Conservation (phyloP, 2,329 filamentous ascomycete species). For the Ophiostoma triangulosporum region DNA sequence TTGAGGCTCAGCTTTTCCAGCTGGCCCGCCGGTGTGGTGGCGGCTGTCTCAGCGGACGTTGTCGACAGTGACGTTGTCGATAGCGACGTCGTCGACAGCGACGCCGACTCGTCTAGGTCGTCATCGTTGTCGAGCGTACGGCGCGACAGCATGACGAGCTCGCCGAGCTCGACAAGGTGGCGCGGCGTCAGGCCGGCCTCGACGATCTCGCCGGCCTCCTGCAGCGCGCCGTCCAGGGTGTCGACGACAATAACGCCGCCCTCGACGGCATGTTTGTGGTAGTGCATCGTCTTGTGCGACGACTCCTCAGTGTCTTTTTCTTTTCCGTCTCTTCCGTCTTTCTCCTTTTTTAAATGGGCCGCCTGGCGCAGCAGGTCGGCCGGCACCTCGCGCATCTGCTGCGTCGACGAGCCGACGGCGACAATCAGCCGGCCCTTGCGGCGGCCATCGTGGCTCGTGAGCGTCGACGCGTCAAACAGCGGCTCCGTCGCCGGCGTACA, state of each 20-base stretch:
- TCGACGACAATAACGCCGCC: conserved; percentile 58
- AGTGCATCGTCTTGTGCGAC: conserved; percentile 33
- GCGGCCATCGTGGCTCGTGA: conserved; percentile 58
- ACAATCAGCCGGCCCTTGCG: conserved; percentile 59
- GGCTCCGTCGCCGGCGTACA: conserved; percentile 66
- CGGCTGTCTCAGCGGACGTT: neutral
- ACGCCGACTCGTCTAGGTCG: neutral
- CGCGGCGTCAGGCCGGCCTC: conserved; percentile 58
- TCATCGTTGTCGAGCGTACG: conserved; percentile 25
- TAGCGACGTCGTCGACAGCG: neutral
- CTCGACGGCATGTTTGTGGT: conserved; percentile 52
- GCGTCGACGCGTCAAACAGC: conserved; percentile 58
- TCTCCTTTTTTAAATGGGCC: conserved; percentile 19
- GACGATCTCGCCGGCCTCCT: conserved; percentile 78
- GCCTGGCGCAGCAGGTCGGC: conserved; percentile 59
- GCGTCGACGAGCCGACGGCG: conserved; percentile 55
- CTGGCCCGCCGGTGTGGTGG: conserved; percentile 2
- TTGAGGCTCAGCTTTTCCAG: conserved; percentile 10
- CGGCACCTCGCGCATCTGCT: conserved; percentile 72
- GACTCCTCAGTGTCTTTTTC: neutral
- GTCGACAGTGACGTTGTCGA: neutral
- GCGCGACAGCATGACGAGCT: conserved; percentile 52
- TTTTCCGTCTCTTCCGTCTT: too few species aligned
- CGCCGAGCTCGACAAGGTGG: conserved; percentile 79
- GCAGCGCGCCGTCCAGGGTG: conserved; percentile 64